A percentile compares a stretch with the other conserved stretches of the same genome.
phyloP scores from a whole-genome alignment of 257 asterid species.

The Rauvolfia tetraphylla region DNA sequence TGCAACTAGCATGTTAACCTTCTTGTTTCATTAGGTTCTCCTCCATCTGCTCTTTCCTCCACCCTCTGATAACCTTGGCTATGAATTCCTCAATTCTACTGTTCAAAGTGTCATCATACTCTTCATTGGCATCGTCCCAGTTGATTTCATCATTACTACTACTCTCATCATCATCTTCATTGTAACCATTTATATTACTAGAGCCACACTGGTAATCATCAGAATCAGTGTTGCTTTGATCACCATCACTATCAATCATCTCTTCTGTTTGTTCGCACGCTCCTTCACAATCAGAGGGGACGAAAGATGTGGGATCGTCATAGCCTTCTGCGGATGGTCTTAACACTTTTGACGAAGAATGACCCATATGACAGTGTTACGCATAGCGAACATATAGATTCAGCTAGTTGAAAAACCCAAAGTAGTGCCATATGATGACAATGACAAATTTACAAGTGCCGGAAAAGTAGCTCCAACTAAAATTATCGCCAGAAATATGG shows the following conservation, averaged over 20 bases:
- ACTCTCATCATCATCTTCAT: constrained; percentile 1
- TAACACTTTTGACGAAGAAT: constrained; percentile 5
- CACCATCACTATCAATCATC: background rate
- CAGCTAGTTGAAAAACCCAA: constrained; percentile 10
- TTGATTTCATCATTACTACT: constrained; percentile 18
- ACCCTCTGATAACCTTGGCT: constrained; percentile 23
- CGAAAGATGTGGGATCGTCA: constrained; percentile 11
- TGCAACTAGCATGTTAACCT: background rate
- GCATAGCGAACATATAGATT: constrained; percentile 11
- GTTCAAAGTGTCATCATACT: constrained; percentile 20
- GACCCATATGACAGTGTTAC: constrained; percentile 17
- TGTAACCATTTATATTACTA: background rate
- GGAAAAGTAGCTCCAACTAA: constrained; percentile 9
- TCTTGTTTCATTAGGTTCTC: constrained; percentile 20
- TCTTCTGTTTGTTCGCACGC: constrained; percentile 2
- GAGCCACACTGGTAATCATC: background rate
- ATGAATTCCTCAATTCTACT: constrained; percentile 35
- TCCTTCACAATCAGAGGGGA: background rate
- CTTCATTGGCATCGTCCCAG: constrained; percentile 9
- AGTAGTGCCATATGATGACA: constrained; percentile 14
- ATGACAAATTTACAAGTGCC: constrained; percentile 6
- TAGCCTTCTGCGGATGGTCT: constrained; percentile 14
- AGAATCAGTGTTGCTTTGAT: background rate
- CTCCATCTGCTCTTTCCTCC: constrained; percentile 32
- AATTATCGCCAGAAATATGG: constrained; percentile 4